Conservation (phyloP, 2,329 filamentous ascomycete genomes). For the Xylaria sp. region DNA sequence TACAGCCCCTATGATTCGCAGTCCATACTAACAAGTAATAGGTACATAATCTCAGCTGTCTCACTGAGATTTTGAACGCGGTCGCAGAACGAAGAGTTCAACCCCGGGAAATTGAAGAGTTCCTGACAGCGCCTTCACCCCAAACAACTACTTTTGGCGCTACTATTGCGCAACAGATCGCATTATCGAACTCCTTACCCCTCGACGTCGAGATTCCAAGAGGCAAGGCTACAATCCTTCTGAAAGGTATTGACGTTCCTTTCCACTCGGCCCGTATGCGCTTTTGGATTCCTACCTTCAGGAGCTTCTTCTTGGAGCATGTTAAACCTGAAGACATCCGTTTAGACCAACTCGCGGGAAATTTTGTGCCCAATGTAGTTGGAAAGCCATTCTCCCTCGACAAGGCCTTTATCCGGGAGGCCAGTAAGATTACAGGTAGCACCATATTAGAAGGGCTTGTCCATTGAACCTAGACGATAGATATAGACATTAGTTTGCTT, state of each 20-base stretch:
- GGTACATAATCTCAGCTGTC: slow-evolving; percentile 35
- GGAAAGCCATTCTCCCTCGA: slow-evolving; percentile 32
- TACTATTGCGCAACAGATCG: slow-evolving; percentile 20
- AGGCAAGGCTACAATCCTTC: slow-evolving; percentile 33
- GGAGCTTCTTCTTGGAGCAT: slow-evolving; percentile 25
- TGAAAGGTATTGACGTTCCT: slow-evolving; percentile 34
- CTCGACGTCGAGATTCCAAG: slow-evolving; percentile 30
- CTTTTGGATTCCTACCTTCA: slow-evolving; percentile 33
- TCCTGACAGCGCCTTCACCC: slow-evolving; percentile 8
- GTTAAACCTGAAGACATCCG: slow-evolving; percentile 32
- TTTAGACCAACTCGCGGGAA: slow-evolving; percentile 22
- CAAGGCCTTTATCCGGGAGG: slow-evolving; percentile 27
- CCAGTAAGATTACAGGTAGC: slow-evolving; percentile 38
- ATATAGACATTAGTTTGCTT: neutral
- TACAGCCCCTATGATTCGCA: neutral
- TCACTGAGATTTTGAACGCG: slow-evolving; percentile 27
- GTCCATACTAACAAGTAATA: slow-evolving; percentile 11
- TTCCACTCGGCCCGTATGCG: slow-evolving; percentile 35
- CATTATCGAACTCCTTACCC: slow-evolving; percentile 21
- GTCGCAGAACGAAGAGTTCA: slow-evolving; percentile 21
- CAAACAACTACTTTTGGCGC: slow-evolving; percentile 19
- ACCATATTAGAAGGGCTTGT: slow-evolving; percentile 39
- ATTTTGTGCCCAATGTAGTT: slow-evolving; percentile 30
- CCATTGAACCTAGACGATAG: slow-evolving; percentile 40
- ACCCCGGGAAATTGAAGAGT: slow-evolving; percentile 22